These are phyloP conservation scores for Mallotus nudiflorus DNA, from an alignment of 345 rosid genomes.

Conservation along the genomic window DNA sequence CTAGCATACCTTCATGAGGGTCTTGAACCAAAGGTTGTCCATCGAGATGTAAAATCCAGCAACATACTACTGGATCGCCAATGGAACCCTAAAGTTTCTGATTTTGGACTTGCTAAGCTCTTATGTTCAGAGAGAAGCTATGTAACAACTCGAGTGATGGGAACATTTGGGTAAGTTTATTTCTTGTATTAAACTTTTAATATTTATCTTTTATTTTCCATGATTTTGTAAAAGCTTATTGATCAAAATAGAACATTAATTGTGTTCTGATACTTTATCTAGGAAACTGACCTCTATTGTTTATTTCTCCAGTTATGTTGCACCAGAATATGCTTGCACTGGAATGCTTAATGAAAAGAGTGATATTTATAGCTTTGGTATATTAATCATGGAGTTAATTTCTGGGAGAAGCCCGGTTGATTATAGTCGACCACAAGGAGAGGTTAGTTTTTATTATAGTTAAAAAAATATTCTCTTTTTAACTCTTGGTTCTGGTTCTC, in stretches of 20 bases:
- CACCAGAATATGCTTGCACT: conserved; percentile 97
- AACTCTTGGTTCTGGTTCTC: background rate
- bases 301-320: conserved; percentile 68
- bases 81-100: conserved; percentile 91
- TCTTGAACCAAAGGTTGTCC: conserved; percentile 98
- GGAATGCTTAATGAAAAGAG: conserved; percentile 97
- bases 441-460: conserved; percentile 46
- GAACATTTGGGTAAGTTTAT: conserved; percentile 81
- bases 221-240: background rate
- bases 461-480: background rate
- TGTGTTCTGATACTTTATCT: background rate
- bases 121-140: conserved; percentile 76
- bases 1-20: conserved; percentile 98
- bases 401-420: conserved; percentile 92
- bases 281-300: conserved; percentile 13
- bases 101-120: conserved; percentile 97
- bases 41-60: conserved; percentile 86
- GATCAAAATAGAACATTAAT: conserved; percentile 8
- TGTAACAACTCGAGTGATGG: conserved; percentile 96
- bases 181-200: background rate
- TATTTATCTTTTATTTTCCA: background rate
- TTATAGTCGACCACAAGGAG: conserved; percentile 81
- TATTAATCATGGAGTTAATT: conserved; percentile 87
- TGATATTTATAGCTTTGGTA: conserved; percentile 90
- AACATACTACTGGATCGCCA: conserved; percentile 88